A percentile compares a stretch with the other conserved stretches of the same genome.
phyloP scores from a whole-genome alignment of 2,329 filamentous ascomycete species.

The Colletotrichum musicola region DNA sequence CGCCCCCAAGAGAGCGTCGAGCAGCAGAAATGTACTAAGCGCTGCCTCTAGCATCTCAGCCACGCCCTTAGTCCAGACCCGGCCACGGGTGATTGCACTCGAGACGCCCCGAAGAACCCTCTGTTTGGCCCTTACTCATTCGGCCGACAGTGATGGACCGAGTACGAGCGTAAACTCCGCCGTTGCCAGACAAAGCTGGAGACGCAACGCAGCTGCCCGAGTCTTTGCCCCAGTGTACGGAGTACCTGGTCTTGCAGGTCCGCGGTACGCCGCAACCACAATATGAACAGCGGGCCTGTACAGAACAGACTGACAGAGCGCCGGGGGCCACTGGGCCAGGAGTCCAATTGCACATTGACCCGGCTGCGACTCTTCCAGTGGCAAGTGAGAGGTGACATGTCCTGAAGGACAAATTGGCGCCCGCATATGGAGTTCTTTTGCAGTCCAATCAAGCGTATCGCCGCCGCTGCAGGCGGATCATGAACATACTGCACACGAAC shows the following conservation, averaged over 20 bases:
- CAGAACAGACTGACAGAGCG: not conserved
- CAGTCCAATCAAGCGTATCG: slow-evolving; percentile 27
- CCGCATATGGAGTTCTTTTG: not conserved
- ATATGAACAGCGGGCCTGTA: not conserved
- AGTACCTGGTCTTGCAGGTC: not conserved
- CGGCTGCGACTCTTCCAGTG: slow-evolving; percentile 25
- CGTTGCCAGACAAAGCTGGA: not conserved
- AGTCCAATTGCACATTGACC: slow-evolving; percentile 19
- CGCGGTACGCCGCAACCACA: not conserved
- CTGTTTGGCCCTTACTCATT: not conserved
- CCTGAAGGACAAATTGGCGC: slow-evolving; percentile 14
- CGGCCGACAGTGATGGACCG: slow-evolving; percentile 16
- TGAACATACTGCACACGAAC: slow-evolving; percentile 12
- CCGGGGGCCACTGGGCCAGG: slow-evolving; percentile 2
- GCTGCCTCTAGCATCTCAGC: not conserved
- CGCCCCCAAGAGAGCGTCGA: not conserved
- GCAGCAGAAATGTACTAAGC: not conserved
- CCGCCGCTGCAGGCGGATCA: slow-evolving; percentile 13
- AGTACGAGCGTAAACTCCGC: not conserved
- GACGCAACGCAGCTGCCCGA: too few species aligned
- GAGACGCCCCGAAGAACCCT: too few species aligned
- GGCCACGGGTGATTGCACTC: not conserved
- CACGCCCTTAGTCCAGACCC: slow-evolving; percentile 22
- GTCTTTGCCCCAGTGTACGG: not conserved
- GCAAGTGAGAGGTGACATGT: slow-evolving; percentile 31